Evolutionary conservation across 2,329 filamentous ascomycete genomes (phyloP), one percentile per base, ranked within the genome.

Genomic region (Penicillium sp.): DNA sequence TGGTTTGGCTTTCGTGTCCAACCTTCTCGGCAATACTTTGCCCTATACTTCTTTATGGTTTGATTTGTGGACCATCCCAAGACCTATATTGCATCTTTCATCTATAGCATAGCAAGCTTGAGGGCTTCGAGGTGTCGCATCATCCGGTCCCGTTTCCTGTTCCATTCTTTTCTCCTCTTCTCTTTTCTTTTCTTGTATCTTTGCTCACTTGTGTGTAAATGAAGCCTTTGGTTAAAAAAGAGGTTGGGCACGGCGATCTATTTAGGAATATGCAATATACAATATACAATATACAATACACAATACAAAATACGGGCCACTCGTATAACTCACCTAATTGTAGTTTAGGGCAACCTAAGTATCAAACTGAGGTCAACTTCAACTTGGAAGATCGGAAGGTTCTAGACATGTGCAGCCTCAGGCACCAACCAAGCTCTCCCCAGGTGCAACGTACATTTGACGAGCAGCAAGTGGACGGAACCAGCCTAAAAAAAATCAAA

Each of bases 91-190:
- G 54, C 55, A 62, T 63, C 55, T 54, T 50, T 57, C 53, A 54
- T 57, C 57, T 63, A 67, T 64, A 67, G 66, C 66, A 70, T 70
- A 69, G 67, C 66, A 66, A 69, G 66, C 63, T 66, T 49, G 54
- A 62, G 50, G 66, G 48, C 52, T 58, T 50, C 49, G 50, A 47
- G 53, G 53, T 58, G 49, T 55, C 47, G 42, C 43, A 46, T 51
- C 48, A 51, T 56, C 33, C 50, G 43, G 52, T 49, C 42, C 56
- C 56, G 20, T 53, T 56, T 55, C 56, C 10, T 35, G 32, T 20
- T 37, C 15, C 15, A n/a, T 33, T 33, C 7, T 33, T 20, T 12
- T 23, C n/a, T 20, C 10, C 20, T 20, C 33, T 53, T 49, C 57
- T 48, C 46, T 48, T 46, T 53, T 54, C 44, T 32, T 44, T 47